Evolutionary conservation across 1,284 basidiomycete species (phyloP).

Genomic region (Boletus putidus): DNA sequence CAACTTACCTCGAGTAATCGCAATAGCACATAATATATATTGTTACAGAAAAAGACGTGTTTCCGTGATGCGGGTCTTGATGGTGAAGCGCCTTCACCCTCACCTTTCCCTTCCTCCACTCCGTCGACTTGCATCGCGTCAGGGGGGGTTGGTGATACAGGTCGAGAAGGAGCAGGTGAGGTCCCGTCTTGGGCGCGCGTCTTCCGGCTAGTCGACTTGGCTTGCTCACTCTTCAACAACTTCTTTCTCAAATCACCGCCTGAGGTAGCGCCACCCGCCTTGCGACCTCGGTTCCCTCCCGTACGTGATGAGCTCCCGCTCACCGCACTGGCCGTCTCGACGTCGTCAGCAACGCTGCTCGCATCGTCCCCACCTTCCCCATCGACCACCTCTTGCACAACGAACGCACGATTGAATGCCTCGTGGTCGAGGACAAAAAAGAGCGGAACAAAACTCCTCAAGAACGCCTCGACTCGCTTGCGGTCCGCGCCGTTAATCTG

Average conservation of each 20-base stretch:
- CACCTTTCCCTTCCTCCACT: constrained; percentile 32
- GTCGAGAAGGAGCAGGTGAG: constrained; percentile 36
- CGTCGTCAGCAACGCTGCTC: constrained; percentile 48
- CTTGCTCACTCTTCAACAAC: constrained; percentile 74
- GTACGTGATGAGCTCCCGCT: constrained; percentile 40
- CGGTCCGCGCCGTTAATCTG: constrained; percentile 74
- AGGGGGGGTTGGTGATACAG: constrained; percentile 53
- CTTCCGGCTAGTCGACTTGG: constrained; percentile 62
- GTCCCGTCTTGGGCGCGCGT: constrained; percentile 51
- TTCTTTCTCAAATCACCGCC: constrained; percentile 72
- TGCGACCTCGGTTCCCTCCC: constrained; percentile 43
- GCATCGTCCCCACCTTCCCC: constrained; percentile 57
- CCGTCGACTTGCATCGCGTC: constrained; percentile 46
- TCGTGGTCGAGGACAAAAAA: constrained; percentile 72
- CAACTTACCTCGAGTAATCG: constrained; percentile 77
- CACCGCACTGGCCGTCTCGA: constrained; percentile 45
- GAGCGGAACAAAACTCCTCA: constrained; percentile 76
- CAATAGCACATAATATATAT: constrained; percentile 82
- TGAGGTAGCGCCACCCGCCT: constrained; percentile 42
- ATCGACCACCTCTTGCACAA: constrained; percentile 46
- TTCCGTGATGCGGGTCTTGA: constrained; percentile 42
- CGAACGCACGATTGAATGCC: constrained; percentile 70
- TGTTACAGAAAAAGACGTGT: constrained; percentile 86
- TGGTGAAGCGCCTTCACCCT: constrained; percentile 23
- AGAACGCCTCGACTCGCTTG: constrained; percentile 80